phyloP scores from a whole-genome alignment of 768 basidiomycete genomes.

The Lactarius pseudohatsudake region DNA sequence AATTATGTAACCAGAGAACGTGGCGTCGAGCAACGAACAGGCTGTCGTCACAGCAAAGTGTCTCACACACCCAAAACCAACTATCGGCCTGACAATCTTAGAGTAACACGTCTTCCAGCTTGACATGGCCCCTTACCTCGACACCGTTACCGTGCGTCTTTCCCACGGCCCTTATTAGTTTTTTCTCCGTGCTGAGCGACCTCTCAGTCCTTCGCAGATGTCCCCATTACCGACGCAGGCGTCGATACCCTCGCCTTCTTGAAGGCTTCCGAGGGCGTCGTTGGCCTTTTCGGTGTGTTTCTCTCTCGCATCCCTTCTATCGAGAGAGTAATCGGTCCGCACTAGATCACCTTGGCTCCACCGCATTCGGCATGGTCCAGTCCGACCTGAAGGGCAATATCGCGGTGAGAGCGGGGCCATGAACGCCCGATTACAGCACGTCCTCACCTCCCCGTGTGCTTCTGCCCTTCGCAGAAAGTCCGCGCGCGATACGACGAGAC shows the following conservation, averaged over 20 bases:
- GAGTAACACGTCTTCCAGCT: slow-evolving; percentile 24
- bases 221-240: slow-evolving; percentile 80
- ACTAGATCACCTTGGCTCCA: slow-evolving; percentile 79
- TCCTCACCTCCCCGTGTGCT: slow-evolving; percentile 11
- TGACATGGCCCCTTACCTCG: slow-evolving; percentile 73
- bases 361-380: slow-evolving; percentile 82
- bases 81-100: slow-evolving; percentile 13
- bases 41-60: not conserved
- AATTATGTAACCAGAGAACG: slow-evolving; percentile 22
- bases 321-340: not conserved
- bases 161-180: not conserved
- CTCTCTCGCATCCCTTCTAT: not conserved
- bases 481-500: slow-evolving; percentile 70
- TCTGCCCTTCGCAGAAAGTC: slow-evolving; percentile 71
- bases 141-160: slow-evolving; percentile 59
- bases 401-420: slow-evolving; percentile 49
- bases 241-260: slow-evolving; percentile 87
- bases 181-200: slow-evolving; percentile 3
- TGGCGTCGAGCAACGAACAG: not conserved
- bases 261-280: slow-evolving; percentile 84
- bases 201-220: slow-evolving; percentile 87
- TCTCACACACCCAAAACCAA: slow-evolving; percentile 8
- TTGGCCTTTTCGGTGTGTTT: slow-evolving; percentile 82
- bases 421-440: slow-evolving; percentile 4
- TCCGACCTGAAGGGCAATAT: slow-evolving; percentile 91